Evolutionary conservation across 495 filamentous ascomycete species (phyloP).

Genomic region (Terfezia claveryi): DNA sequence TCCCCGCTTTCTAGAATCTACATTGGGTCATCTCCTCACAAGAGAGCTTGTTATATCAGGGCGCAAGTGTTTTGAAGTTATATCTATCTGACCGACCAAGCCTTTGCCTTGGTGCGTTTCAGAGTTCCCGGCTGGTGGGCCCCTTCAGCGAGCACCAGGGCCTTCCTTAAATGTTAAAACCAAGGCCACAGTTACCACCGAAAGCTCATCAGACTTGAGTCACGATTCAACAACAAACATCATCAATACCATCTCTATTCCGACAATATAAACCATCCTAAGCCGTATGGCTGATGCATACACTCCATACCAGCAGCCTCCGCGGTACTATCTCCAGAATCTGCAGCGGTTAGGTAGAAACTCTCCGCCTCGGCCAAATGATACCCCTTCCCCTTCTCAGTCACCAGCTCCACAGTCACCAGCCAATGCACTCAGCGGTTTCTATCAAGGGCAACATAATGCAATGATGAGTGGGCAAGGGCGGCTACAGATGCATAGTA

Average conservation of each 20-base stretch:
- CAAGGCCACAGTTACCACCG: neutral
- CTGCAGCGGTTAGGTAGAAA: slow-evolving; percentile 12
- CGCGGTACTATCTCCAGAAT: slow-evolving; percentile 3
- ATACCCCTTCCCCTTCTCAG: slow-evolving; percentile 49
- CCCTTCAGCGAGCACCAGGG: neutral
- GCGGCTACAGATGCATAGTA: slow-evolving; percentile 22
- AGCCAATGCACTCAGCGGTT: slow-evolving; percentile 44
- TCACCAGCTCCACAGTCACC: slow-evolving; percentile 47
- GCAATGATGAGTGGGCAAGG: slow-evolving; percentile 42
- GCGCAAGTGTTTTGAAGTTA: too few species aligned
- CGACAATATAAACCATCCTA: neutral
- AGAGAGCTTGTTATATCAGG: too few species aligned
- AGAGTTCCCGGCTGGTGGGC: neutral
- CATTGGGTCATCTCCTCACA: too few species aligned
- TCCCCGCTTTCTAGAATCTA: too few species aligned
- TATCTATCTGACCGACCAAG: neutral
- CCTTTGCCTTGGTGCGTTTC: neutral
- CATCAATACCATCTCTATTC: neutral
- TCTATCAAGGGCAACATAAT: slow-evolving; percentile 45
- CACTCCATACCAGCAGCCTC: slow-evolving; percentile 16
- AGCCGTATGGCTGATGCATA: slow-evolving; percentile 20
- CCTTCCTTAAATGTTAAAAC: neutral
- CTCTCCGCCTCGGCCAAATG: slow-evolving; percentile 22
- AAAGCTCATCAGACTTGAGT: neutral
- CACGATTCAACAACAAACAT: neutral